Evolutionary conservation across 495 filamentous ascomycete species (phyloP), one percentile per base, ranked within the genome.

Genomic region (Daldinia vernicosa): DNA sequence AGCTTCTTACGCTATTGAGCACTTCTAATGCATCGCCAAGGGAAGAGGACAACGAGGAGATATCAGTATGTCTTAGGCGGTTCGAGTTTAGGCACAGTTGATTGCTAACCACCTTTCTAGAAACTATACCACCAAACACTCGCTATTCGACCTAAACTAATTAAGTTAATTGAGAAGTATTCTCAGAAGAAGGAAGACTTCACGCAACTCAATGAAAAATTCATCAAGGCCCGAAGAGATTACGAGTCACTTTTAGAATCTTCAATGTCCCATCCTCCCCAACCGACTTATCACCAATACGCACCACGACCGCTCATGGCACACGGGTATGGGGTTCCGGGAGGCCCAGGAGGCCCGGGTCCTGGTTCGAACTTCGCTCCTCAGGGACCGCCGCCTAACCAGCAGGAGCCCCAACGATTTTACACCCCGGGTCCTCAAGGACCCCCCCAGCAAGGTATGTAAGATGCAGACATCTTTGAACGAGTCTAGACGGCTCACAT

Each of bases 171-270:
- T 80, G 95, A 96, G 59, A 99, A 98, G 81, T 99, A 99, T 74
- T 97, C 95, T 14, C 95, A 99, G 76, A 98, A 97, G 88, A 99
- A 99, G 81, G 95, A 99, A 80, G 95, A 99, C 76, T 98, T 99
- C 76, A 97, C 95, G 3, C 93, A 97, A 75, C 86, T 99, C 45
- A 99, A 99, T 77, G 95, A 99, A 74, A 98, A 98, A 78, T 99
- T 99, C 79, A 98, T 99, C 84, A 99, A 99, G 80, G 95, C 95
- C 11, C 89, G 95, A 63, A 88, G 95, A 72, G 95, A 98, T 77
- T 99, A 98, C 78, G 95, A 99, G 79, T 89, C 92, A 28, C 85
- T 99, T n/a, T 84, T 99, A 37, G 95, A 99, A 79, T 90, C 92
- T 26, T 98, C 95, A 26, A 98, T 99, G 94, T 89, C 95, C 1